These are phyloP conservation scores for Calonectria pseudoturangicola DNA, from an alignment of 2,329 filamentous ascomycete species.

Conservation along the genomic window DNA sequence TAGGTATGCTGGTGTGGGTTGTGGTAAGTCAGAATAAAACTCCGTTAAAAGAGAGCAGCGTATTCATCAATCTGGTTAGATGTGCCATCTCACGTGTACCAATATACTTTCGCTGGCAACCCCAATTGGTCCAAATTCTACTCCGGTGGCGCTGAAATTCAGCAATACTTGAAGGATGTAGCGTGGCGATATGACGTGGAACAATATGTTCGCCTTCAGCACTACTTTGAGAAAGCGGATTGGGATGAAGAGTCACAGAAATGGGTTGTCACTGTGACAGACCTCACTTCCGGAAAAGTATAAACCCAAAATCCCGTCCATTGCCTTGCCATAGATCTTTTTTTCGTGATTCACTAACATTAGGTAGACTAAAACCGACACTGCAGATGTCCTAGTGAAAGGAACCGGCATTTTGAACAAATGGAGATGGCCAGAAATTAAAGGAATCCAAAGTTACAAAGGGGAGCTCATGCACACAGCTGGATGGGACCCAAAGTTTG, in stretches of 20 bases:
- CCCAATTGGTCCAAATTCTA: slow-evolving; percentile 38
- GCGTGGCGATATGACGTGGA: slow-evolving; percentile 33
- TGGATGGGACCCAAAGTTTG: slow-evolving; percentile 22
- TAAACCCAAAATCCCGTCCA: too few relatives aligned
- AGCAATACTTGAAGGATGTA: slow-evolving; percentile 31
- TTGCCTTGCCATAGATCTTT: too few relatives aligned
- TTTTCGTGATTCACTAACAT: too few relatives aligned
- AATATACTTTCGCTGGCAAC: slow-evolving; percentile 36
- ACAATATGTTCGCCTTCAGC: slow-evolving; percentile 27
- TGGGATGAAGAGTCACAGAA: not conserved
- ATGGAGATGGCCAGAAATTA: slow-evolving; percentile 35
- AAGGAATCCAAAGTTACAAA: slow-evolving; percentile 30
- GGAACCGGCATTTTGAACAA: slow-evolving; percentile 34
- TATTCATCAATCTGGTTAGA: not conserved
- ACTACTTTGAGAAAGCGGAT: slow-evolving; percentile 19
- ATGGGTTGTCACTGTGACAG: slow-evolving; percentile 4
- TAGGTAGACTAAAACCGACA: not conserved
- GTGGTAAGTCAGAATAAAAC: not conserved
- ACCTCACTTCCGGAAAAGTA: slow-evolving; percentile 18
- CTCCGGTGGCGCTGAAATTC: slow-evolving; percentile 36
- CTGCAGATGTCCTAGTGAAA: slow-evolving; percentile 33
- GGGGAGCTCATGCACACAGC: slow-evolving; percentile 38
- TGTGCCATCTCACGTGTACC: slow-evolving; percentile 38
- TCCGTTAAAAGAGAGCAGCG: not conserved
- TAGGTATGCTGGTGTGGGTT: slow-evolving; percentile 14